These are phyloP conservation scores for Fusarium denticulatum DNA, from an alignment of 2,329 filamentous ascomycete genomes.

Conservation along the genomic window DNA sequence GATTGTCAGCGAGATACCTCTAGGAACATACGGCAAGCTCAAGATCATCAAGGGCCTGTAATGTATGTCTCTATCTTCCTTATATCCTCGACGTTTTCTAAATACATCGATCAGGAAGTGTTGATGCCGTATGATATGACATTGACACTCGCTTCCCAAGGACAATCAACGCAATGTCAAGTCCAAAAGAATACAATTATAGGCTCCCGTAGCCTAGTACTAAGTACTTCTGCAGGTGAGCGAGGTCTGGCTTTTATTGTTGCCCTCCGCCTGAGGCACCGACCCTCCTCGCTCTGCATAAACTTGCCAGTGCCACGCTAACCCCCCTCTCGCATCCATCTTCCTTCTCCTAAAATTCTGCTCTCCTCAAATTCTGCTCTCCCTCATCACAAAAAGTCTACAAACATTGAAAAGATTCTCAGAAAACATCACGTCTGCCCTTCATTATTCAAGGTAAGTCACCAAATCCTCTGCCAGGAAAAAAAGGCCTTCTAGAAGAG, in stretches of 20 bases:
- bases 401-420: accelerated
- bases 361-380: not conserved
- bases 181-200: not conserved
- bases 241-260: not conserved
- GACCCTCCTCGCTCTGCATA: not conserved
- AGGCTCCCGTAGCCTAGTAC: accelerated
- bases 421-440: not conserved
- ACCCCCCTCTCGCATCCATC: not conserved
- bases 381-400: not conserved
- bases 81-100: accelerated
- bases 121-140: not conserved
- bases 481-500: not conserved
- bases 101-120: not conserved
- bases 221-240: not conserved
- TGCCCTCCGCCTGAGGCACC: not conserved
- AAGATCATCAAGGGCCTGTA: accelerated
- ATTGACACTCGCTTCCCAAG: not conserved
- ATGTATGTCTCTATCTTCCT: not conserved
- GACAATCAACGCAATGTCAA: too few species aligned
- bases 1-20: not conserved
- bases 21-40: not conserved
- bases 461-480: not conserved
- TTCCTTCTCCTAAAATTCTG: not conserved
- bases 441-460: not conserved
- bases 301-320: not conserved